Percentiles rank a stretch among this genome's conserved stretches.
phyloP scores from a whole-genome alignment of 805 yeast genomes.

The Clavispora vitiphila region DNA sequence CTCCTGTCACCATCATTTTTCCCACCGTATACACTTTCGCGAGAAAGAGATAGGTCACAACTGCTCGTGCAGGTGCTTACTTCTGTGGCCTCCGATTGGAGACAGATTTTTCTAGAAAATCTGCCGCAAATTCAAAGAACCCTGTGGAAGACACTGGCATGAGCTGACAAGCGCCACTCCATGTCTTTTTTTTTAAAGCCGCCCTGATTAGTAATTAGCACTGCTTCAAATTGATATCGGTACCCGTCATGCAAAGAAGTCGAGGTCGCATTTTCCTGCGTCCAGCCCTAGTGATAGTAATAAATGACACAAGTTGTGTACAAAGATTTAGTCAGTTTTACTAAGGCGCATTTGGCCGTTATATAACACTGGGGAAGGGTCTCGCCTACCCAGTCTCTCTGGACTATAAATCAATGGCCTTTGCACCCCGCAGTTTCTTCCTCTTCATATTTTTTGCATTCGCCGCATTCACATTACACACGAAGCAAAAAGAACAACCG shows the following conservation, averaged over 20 bases:
- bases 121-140: no score
- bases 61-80: no score
- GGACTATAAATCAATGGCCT: neutral
- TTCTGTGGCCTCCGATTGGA: no score
- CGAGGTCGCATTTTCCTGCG: neutral
- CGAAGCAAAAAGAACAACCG: neutral
- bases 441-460: constrained; percentile 1
- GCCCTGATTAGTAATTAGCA: no score
- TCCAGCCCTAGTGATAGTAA: neutral
- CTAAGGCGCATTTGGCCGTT: neutral
- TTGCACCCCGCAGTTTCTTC: neutral
- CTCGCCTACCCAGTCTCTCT: neutral
- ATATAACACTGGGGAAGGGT: neutral
- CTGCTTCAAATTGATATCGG: no score
- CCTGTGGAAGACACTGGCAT: no score
- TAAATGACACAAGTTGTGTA: neutral
- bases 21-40: constrained; percentile 53
- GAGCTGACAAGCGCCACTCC: no score
- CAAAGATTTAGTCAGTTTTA: neutral
- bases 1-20: constrained; percentile 45
- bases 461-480: neutral
- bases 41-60: constrained; percentile 14
- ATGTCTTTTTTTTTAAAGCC: no score
- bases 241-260: no score
- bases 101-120: no score